Percentiles rank a stretch among this genome's conserved stretches.
phyloP scores from a whole-genome alignment of 2,329 filamentous ascomycete genomes.

The Clonostachys byssicola region DNA sequence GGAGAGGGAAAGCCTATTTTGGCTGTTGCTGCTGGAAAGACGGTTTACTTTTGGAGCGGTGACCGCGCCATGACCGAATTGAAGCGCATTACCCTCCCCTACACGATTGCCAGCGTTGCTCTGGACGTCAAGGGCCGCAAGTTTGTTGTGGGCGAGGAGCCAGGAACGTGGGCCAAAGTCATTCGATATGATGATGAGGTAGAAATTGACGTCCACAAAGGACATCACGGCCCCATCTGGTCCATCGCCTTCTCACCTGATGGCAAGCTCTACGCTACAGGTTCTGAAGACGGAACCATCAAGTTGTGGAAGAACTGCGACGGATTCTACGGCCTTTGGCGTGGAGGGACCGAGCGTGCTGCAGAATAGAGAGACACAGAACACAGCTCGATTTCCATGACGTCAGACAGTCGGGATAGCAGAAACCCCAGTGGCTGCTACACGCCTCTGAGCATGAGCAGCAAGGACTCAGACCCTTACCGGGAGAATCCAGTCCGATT shows the following conservation, averaged over 20 bases:
- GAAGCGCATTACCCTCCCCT: slow-evolving; percentile 75
- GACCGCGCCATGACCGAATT: slow-evolving; percentile 63
- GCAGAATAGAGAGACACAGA: slow-evolving; percentile 24
- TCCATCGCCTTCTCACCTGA: slow-evolving; percentile 92
- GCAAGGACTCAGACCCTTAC: slow-evolving; percentile 1
- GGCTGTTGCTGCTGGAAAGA: slow-evolving; percentile 90
- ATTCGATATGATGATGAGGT: slow-evolving; percentile 82
- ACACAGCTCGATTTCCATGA: slow-evolving; percentile 1
- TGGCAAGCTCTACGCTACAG: slow-evolving; percentile 92
- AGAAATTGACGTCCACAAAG: slow-evolving; percentile 90
- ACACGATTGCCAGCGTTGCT: slow-evolving; percentile 87
- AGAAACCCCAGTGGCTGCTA: not conserved
- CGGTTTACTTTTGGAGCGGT: slow-evolving; percentile 87
- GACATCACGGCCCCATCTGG: slow-evolving; percentile 97
- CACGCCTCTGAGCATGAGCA: not conserved
- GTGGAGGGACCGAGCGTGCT: slow-evolving; percentile 36
- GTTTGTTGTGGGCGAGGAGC: slow-evolving; percentile 85
- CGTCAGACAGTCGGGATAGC: not conserved
- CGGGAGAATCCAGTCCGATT: no score
- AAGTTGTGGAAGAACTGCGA: slow-evolving; percentile 80
- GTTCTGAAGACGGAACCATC: slow-evolving; percentile 95
- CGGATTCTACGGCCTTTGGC: slow-evolving; percentile 61
- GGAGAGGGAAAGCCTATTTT: slow-evolving; percentile 69
- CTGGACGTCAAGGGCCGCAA: slow-evolving; percentile 77
- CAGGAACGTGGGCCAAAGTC: slow-evolving; percentile 94